Evolutionary conservation across 768 basidiomycete genomes (phyloP).

Genomic region (Lentinus tigrinus): DNA sequence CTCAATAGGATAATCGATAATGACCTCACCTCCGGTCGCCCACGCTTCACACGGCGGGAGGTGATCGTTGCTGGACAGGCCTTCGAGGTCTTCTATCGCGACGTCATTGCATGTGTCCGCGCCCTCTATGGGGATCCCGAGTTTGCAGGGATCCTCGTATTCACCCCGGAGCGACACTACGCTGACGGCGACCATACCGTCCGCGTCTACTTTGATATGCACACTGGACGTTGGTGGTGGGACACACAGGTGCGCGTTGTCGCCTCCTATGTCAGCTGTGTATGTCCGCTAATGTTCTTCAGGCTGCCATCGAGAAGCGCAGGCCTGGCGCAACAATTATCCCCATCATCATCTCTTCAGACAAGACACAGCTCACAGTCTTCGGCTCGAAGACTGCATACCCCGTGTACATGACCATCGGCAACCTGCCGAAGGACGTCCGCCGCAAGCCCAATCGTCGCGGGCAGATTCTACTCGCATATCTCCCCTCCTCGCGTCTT

Average conservation of each 20-base stretch:
- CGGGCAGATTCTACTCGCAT: slow-evolving; percentile 26
- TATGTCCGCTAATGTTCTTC: neutral
- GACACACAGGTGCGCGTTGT: slow-evolving; percentile 37
- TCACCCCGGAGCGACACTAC: slow-evolving; percentile 40
- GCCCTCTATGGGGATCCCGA: slow-evolving; percentile 36
- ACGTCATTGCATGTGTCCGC: slow-evolving; percentile 37
- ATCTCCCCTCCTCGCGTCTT: slow-evolving; percentile 22
- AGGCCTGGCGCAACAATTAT: slow-evolving; percentile 18
- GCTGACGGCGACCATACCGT: slow-evolving; percentile 25
- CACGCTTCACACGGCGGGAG: slow-evolving; percentile 26
- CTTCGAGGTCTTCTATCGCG: slow-evolving; percentile 33
- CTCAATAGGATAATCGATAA: slow-evolving; percentile 36
- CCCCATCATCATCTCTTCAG: slow-evolving; percentile 23
- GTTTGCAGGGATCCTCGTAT: slow-evolving; percentile 29
- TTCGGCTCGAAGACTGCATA: slow-evolving; percentile 23
- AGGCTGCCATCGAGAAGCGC: slow-evolving; percentile 17
- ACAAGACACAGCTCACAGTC: slow-evolving; percentile 24
- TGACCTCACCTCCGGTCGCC: slow-evolving; percentile 24
- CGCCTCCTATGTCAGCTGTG: neutral
- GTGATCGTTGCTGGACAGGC: slow-evolving; percentile 30
- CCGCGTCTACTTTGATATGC: slow-evolving; percentile 40
- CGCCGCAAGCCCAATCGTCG: slow-evolving; percentile 22
- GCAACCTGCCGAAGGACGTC: slow-evolving; percentile 26
- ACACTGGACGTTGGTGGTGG: slow-evolving; percentile 56
- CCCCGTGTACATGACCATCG: slow-evolving; percentile 27